Evolutionary conservation across 1,139 yeast species (phyloP).

Genomic region (Saccharomyces uvarum): DNA sequence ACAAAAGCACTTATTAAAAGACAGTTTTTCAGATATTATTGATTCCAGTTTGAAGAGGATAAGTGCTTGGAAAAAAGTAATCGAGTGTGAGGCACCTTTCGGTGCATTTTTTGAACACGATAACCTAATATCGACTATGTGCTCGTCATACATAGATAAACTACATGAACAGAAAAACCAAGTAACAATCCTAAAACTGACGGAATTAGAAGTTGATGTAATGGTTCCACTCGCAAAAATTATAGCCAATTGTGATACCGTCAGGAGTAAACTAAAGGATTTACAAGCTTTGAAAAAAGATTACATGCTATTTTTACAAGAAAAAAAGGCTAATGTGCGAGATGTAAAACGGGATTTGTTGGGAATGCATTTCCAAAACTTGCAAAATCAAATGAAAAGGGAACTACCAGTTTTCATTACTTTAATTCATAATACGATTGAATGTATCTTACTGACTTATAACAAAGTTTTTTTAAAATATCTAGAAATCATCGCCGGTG

Average conservation of each 20-base stretch:
- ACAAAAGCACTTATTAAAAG: constrained; percentile 7
- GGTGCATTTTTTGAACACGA: constrained; percentile 4
- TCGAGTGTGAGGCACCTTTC: constrained; percentile 12
- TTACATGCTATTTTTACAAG: constrained; percentile 24
- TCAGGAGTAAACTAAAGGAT: constrained; percentile 26
- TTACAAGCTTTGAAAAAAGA: constrained; percentile 30
- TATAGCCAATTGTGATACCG: constrained; percentile 20
- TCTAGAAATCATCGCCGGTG: constrained; percentile 28
- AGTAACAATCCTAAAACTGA: constrained; percentile 22
- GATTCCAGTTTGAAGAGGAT: constrained; percentile 14
- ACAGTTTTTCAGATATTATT: constrained; percentile 10
- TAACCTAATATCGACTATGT: constrained; percentile 11
- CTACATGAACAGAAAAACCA: constrained; percentile 22
- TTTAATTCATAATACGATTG: constrained; percentile 14
- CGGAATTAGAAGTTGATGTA: constrained; percentile 24
- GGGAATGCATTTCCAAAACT: constrained; percentile 24
- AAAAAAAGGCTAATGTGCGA: constrained; percentile 19
- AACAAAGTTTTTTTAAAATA: constrained; percentile 23
- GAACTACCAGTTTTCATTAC: constrained; percentile 30
- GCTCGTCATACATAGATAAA: constrained; percentile 17
- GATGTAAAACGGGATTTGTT: constrained; percentile 26
- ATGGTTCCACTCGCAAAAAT: constrained; percentile 24
- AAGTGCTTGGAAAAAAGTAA: constrained; percentile 18
- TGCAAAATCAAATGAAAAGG: constrained; percentile 27
- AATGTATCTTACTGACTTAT: constrained; percentile 21